A percentile compares a stretch with the other conserved stretches of the same genome.
Evolutionary conservation across 441 rosid genomes (phyloP).

Genomic region (Populus trichocarpa): DNA sequence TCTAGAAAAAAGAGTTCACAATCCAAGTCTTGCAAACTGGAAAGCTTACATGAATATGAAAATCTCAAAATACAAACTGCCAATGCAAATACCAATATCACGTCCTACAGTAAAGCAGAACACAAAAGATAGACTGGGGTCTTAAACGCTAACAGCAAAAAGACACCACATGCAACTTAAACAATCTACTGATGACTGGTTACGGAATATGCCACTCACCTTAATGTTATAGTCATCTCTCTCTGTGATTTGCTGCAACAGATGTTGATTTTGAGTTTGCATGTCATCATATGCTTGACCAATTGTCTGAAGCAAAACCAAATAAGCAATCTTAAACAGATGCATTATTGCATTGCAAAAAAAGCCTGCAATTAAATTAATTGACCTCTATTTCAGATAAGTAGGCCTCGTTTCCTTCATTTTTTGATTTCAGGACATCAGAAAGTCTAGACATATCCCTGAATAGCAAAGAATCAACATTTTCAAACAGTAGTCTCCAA

Average conservation of each 20-base stretch:
- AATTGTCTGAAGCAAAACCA: constrained; percentile 66
- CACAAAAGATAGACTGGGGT: background rate
- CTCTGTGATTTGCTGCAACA: constrained; percentile 92
- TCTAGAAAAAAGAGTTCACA: background rate
- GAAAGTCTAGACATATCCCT: constrained; percentile 63
- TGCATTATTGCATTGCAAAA: background rate
- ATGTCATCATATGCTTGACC: constrained; percentile 94
- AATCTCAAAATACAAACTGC: too few relatives aligned
- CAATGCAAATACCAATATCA: background rate
- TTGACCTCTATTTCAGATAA: constrained; percentile 92
- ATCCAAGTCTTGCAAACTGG: background rate
- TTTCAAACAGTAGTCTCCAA: constrained; percentile 11
- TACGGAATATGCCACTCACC: constrained; percentile 33
- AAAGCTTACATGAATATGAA: background rate
- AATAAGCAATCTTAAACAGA: constrained; percentile 18
- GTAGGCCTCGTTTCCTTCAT: constrained; percentile 90
- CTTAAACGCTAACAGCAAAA: background rate
- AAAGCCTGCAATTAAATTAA: constrained; percentile 7
- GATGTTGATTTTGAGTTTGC: constrained; percentile 94
- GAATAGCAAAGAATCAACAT: constrained; percentile 27
- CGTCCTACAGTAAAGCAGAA: background rate
- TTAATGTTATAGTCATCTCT: constrained; percentile 98
- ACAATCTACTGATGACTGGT: background rate
- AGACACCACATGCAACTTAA: background rate
- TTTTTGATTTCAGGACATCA: constrained; percentile 71